Evolutionary conservation across 2,329 filamentous ascomycete species (phyloP).

Genomic region (Penicillium sp.): DNA sequence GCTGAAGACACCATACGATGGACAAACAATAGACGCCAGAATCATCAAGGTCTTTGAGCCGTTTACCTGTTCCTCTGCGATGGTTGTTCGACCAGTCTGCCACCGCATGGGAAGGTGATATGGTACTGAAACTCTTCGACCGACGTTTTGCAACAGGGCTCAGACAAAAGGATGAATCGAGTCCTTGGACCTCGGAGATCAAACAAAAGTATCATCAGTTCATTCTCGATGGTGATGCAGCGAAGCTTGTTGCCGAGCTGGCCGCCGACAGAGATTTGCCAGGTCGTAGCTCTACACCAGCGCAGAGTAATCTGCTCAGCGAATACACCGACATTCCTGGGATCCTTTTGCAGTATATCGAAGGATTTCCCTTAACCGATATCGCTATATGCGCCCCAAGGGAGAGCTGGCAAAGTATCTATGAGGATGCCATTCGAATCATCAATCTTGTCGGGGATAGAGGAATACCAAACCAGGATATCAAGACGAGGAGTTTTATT

Average conservation of each 20-base stretch:
- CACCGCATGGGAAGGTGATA: constrained; percentile 5
- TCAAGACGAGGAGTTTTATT: constrained; percentile 16
- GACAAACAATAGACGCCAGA: neutral
- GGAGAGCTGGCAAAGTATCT: constrained; percentile 15
- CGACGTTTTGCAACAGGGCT: constrained; percentile 15
- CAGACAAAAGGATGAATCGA: constrained; percentile 8
- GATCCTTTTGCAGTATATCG: constrained; percentile 11
- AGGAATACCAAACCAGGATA: constrained; percentile 18
- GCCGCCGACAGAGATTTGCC: constrained; percentile 2
- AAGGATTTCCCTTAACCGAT: constrained; percentile 11
- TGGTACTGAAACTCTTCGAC: constrained; percentile 20
- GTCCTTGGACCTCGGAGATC: constrained; percentile 10
- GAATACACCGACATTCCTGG: constrained; percentile 8
- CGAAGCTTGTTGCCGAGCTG: constrained; percentile 6
- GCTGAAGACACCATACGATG: constrained; percentile 1
- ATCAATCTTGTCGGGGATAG: constrained; percentile 11
- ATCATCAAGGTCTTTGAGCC: neutral
- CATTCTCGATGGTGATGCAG: constrained; percentile 9
- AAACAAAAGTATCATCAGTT: constrained; percentile 16
- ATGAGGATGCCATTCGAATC: constrained; percentile 20
- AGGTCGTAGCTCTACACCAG: neutral
- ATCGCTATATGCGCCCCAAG: constrained; percentile 7
- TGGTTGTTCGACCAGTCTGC: constrained; percentile 2
- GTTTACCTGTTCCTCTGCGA: neutral
- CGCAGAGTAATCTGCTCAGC: neutral